Conservation (phyloP, 805 yeast genomes). For the Isabelozyma heimii region DNA sequence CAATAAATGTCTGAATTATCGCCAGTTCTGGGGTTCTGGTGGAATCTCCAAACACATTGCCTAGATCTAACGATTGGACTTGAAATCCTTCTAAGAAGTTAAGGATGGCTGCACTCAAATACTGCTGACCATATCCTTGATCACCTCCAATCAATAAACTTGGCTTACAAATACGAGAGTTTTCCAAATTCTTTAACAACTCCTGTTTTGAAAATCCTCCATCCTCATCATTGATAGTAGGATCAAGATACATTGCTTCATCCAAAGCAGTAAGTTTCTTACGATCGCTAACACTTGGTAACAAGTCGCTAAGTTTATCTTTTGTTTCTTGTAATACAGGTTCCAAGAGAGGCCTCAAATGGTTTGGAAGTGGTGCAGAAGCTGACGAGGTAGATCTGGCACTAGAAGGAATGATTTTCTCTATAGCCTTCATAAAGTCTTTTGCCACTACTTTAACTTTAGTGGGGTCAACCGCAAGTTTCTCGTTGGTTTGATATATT, state of each 20-base stretch:
- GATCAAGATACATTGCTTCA: slow-evolving; percentile 64
- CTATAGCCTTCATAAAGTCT: slow-evolving; percentile 84
- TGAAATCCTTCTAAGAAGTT: slow-evolving; percentile 86
- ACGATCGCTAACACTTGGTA: slow-evolving; percentile 50
- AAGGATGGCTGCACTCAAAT: slow-evolving; percentile 76
- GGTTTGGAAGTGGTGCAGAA: slow-evolving; percentile 77
- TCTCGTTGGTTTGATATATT: slow-evolving; percentile 74
- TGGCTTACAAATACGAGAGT: slow-evolving; percentile 76
- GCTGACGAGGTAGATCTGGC: slow-evolving; percentile 76
- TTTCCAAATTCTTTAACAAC: slow-evolving; percentile 45
- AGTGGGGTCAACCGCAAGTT: slow-evolving; percentile 68
- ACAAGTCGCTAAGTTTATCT: slow-evolving; percentile 47
- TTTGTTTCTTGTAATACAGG: slow-evolving; percentile 47
- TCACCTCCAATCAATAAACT: slow-evolving; percentile 71
- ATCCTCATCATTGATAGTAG: slow-evolving; percentile 53
- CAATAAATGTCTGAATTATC: slow-evolving; percentile 78
- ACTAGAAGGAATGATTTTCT: slow-evolving; percentile 87
- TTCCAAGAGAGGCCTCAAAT: slow-evolving; percentile 62
- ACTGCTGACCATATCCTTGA: slow-evolving; percentile 83
- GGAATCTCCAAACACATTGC: slow-evolving; percentile 72
- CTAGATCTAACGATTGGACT: slow-evolving; percentile 81
- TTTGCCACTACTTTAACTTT: slow-evolving; percentile 70
- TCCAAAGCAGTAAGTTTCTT: slow-evolving; percentile 59
- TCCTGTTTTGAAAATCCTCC: slow-evolving; percentile 72
- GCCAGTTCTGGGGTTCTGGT: slow-evolving; percentile 80